Evolutionary conservation across 768 basidiomycete species (phyloP).

Genomic region (Leccinum fibrillosum): DNA sequence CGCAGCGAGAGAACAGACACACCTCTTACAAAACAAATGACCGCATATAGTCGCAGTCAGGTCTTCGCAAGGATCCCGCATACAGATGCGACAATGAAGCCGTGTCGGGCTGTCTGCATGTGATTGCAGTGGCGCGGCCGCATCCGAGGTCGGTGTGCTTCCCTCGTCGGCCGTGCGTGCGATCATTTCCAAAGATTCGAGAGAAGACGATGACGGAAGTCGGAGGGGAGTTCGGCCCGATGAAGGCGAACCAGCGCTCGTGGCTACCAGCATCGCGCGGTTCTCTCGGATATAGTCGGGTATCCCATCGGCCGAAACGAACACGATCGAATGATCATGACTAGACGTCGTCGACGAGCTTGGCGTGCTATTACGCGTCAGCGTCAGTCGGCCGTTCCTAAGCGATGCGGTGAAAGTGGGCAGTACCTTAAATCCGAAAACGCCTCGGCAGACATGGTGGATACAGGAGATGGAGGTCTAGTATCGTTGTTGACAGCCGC

Average conservation of each 20-base stretch:
- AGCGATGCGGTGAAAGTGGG: not conserved
- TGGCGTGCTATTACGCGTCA: constrained; percentile 1
- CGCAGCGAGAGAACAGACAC: constrained; percentile 7
- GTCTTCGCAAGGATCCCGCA: constrained; percentile 46
- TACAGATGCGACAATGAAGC: constrained; percentile 51
- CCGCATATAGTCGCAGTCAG: constrained; percentile 61
- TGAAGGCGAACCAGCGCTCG: constrained; percentile 24
- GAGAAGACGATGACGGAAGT: constrained; percentile 25
- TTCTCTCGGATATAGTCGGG: constrained; percentile 31
- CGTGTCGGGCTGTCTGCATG: constrained; percentile 1
- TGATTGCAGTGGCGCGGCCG: not conserved
- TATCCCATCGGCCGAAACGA: constrained; percentile 28
- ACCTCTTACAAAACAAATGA: constrained; percentile 60
- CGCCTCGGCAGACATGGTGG: constrained; percentile 11
- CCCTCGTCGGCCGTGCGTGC: not conserved
- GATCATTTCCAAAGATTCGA: constrained; percentile 16
- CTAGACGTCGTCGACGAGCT: constrained; percentile 13
- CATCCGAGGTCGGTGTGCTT: not conserved
- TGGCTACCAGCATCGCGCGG: constrained; percentile 29
- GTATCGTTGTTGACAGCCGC: constrained; percentile 1
- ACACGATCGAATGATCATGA: constrained; percentile 22
- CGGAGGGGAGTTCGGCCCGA: constrained; percentile 16
- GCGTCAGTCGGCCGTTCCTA: not conserved
- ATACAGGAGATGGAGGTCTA: constrained; percentile 9
- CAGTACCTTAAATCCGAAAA: constrained; percentile 18